Evolutionary conservation across 2,329 filamentous ascomycete genomes (phyloP), one percentile per base, ranked within the genome.

Genomic region (Ophiostoma sp.): DNA sequence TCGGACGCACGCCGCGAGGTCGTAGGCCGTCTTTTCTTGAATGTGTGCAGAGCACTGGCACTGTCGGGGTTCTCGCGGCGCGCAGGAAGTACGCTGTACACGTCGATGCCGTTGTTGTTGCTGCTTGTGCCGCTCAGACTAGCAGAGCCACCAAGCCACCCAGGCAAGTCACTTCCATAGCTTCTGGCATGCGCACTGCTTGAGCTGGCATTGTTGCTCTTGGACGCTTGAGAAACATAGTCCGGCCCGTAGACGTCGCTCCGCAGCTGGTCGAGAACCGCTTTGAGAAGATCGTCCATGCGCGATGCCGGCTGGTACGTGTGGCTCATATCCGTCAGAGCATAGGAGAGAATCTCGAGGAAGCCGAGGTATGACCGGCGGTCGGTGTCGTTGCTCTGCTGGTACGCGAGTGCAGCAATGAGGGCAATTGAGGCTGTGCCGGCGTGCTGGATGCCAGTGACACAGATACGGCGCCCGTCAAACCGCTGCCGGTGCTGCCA

Each of bases 401-500:
- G 64, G 67, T 77, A 77, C 2, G 79, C 76, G 5, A 81, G 74
- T 0, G 82, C 83, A 2, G 83, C 83, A 49, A 85, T 80, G 52
- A 86, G 76, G 0, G 84, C 83, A 1, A 83, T 82, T 3, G 82
- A 82, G 9, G 84, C 82, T 2, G 83, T 84, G 3, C 83, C 83
- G 41, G 82, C 80, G 74, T 86, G 84, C 71, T 85, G 83, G 64
- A 85, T 78, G 1, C 80, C 81, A 0, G 81, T 81, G 40, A 83
- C 76, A 38, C 81, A 81, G 27, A 84, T 83, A 68, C 82, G 82
- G 68, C 78, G 79, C 1, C 81, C 81, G 67, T 83, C 80, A 66
- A 84, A 84, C 3, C 81, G 78, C 73, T 83, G 81, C 0, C 83
- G 78, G 71, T 85, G 82, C 69, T 84, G 82, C 81, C 81, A 83